A percentile compares a stretch with the other conserved stretches of the same genome.
Evolutionary conservation across 495 filamentous ascomycete species (phyloP).

Genomic region (Talaromyces ruber): DNA sequence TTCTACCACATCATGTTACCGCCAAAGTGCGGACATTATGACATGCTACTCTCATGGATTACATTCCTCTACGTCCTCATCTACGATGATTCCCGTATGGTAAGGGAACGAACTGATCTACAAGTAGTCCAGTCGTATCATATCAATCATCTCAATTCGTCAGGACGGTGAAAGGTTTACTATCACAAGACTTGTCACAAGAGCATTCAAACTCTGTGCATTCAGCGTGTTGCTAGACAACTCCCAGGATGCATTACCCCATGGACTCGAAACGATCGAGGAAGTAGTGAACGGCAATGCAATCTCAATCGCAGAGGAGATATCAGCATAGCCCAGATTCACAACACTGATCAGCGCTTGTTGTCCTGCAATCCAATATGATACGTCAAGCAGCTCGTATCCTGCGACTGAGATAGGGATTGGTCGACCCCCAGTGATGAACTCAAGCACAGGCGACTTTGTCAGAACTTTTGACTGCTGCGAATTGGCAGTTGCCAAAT

Average conservation of each 20-base stretch:
- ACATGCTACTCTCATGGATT: neutral
- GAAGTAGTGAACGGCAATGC: neutral
- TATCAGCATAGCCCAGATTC: slow-evolving; percentile 3
- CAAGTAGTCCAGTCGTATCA: neutral
- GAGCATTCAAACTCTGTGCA: neutral
- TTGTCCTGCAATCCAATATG: slow-evolving; percentile 3
- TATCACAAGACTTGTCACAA: slow-evolving; percentile 3
- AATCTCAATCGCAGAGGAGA: neutral
- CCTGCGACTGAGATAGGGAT: neutral
- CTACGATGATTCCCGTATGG: neutral
- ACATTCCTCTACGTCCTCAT: neutral
- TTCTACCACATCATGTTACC: neutral
- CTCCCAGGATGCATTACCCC: neutral
- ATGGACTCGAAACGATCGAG: neutral
- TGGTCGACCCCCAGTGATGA: slow-evolving; percentile 1
- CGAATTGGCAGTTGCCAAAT: slow-evolving; percentile 8
- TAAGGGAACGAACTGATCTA: neutral
- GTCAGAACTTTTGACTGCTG: slow-evolving; percentile 9
- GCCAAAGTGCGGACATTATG: neutral
- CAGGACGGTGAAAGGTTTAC: neutral
- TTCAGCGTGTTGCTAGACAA: neutral
- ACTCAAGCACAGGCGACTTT: neutral
- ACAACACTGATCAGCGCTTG: slow-evolving; percentile 7
- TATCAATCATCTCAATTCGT: neutral
- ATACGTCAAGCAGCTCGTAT: neutral